Evolutionary conservation across 257 asterid genomes (phyloP).

Genomic region (Buddleja alternifolia): DNA sequence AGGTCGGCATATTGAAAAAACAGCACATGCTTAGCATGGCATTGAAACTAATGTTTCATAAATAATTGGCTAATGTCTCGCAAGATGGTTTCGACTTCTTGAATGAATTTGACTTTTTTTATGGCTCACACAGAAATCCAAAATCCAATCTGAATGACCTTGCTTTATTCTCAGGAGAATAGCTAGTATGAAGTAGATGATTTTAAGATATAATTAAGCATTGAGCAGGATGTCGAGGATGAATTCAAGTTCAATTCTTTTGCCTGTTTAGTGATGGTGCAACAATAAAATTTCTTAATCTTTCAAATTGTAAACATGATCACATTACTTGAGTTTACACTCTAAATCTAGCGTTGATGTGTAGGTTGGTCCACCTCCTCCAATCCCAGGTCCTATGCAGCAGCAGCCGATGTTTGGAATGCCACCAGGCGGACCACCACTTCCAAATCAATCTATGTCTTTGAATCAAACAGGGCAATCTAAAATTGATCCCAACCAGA

Average conservation of each 20-base stretch:
- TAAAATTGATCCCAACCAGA: conserved; percentile 95
- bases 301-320: conserved; percentile 14
- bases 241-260: conserved; percentile 1
- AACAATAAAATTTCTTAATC: conserved; percentile 21
- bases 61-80: background rate
- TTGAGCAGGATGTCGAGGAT: conserved; percentile 16
- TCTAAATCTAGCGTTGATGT: conserved; percentile 38
- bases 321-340: conserved; percentile 25
- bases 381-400: conserved; percentile 62
- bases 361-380: conserved; percentile 74
- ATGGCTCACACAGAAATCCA: background rate
- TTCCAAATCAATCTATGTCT: conserved; percentile 78
- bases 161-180: conserved; percentile 10
- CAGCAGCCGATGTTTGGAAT: conserved; percentile 85
- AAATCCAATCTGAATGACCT: background rate
- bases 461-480: conserved; percentile 78
- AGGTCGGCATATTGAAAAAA: background rate
- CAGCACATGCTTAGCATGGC: background rate
- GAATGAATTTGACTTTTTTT: conserved; percentile 3
- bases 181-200: conserved; percentile 9
- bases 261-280: conserved; percentile 18
- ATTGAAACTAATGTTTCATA: background rate
- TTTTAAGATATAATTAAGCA: conserved; percentile 21
- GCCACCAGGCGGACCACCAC: conserved; percentile 68
- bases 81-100: conserved; percentile 6